A percentile compares a stretch with the other conserved stretches of the same genome.
Evolutionary conservation across 164 flowering plant species (phyloP).

Genomic region (Vitis rupestris): DNA sequence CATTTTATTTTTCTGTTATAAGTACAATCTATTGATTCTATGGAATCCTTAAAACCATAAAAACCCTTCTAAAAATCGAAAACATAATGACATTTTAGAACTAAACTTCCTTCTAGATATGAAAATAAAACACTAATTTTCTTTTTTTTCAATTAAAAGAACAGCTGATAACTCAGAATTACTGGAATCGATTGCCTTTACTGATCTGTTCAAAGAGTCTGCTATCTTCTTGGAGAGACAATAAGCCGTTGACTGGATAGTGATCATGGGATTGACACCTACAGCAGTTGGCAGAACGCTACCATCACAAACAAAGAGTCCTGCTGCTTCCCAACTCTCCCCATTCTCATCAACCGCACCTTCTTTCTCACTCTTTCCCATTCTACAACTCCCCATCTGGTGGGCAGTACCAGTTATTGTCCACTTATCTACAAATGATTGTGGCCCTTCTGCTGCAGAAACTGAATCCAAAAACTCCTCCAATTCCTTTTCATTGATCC

Average conservation of each 20-base stretch:
- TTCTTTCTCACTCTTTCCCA: slow-evolving; percentile 42
- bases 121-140: too few relatives aligned
- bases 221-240: slow-evolving; percentile 35
- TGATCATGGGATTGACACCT: slow-evolving; percentile 60
- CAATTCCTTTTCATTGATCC: slow-evolving; percentile 25
- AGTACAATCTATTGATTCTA: too few relatives aligned
- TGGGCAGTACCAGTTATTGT: slow-evolving; percentile 33
- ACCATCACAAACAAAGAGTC: slow-evolving; percentile 57
- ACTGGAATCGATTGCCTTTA: too few relatives aligned
- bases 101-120: too few relatives aligned
- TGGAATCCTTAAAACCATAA: too few relatives aligned
- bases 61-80: too few relatives aligned
- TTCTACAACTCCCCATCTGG: slow-evolving; percentile 62
- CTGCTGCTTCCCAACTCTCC: slow-evolving; percentile 62
- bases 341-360: slow-evolving; percentile 58
- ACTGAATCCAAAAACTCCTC: slow-evolving; percentile 48
- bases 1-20: too few relatives aligned
- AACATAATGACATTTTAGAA: too few relatives aligned
- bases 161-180: too few relatives aligned
- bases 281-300: slow-evolving; percentile 62
- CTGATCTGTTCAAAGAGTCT: slow-evolving; percentile 2
- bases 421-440: slow-evolving; percentile 22
- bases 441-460: slow-evolving; percentile 30
- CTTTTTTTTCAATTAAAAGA: too few relatives aligned
- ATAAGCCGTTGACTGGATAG: slow-evolving; percentile 38